Evolutionary conservation across 1,284 basidiomycete genomes (phyloP), one percentile per base, ranked within the genome.

Genomic region (Apiotrichum gamsii): DNA sequence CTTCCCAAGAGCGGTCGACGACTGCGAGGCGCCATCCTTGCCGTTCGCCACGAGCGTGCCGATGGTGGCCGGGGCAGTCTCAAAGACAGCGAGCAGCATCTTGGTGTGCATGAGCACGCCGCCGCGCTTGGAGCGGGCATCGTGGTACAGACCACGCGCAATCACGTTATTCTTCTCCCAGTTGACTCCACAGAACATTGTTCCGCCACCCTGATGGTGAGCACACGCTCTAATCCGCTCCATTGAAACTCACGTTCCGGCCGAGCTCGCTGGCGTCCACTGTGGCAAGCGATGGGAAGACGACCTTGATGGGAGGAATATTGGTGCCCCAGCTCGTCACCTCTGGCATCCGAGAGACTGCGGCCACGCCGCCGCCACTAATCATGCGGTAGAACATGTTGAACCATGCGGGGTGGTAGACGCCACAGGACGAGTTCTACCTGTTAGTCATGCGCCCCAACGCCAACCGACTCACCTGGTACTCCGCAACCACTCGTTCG

Each of bases 41-140:
- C 11, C 11, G 6, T 16, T 32, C 15, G 23, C 14, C 48, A 15
- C 24, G 43, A 32, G 40, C 41, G 9, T 24, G 47, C 56, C 56
- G 10, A 67, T 38, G 3, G 45, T 39, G 2, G 56, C 47, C 3
- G 56, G 45, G 16, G 48, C 28, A 8, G 67, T 57, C 48, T 72
- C 63, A 45, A 69, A 72, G 0, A 61, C 38, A 0, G 58, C 66
- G 14, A 70, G 55, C 10, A 72, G 47, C 43, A 70, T 60, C 69
- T 73, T 74, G 18, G 68, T 57, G 49, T 74, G 72, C 68, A 74
- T 71, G 38, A 74, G 51, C 3, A 71, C 62, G 3, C 65, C 67
- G 13, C 70, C 70, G 8, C 64, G 54, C 44, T 74, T 72, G 20
- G 69, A 71, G 36, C 68, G 68, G 8, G 67, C 58, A 36, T 71